Conservation (phyloP, 768 basidiomycete species). For the Chiua virens region DNA sequence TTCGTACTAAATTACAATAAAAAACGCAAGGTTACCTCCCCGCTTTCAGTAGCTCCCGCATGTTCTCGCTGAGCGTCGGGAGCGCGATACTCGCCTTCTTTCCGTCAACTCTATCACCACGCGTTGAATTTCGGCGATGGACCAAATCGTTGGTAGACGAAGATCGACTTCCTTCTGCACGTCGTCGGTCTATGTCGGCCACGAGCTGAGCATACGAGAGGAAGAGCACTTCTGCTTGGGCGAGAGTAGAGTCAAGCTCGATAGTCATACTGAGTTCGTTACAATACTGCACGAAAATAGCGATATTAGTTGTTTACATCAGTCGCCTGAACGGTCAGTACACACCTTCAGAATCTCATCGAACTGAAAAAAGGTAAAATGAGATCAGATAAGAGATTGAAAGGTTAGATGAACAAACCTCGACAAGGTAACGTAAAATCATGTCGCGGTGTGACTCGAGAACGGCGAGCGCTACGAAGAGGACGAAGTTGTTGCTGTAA, state of each 20-base stretch:
- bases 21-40: conserved; percentile 32
- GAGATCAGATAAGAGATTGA: not conserved
- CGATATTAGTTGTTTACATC: conserved; percentile 1
- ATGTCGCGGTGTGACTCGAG: conserved; percentile 95
- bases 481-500: conserved; percentile 83
- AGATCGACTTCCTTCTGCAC: conserved; percentile 45
- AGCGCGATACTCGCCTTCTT: conserved; percentile 36
- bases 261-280: conserved; percentile 96
- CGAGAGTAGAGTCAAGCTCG: conserved; percentile 92
- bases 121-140: conserved; percentile 29
- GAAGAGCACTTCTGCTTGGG: conserved; percentile 96
- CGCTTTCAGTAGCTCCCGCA: conserved; percentile 58
- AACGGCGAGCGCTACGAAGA: conserved; percentile 92
- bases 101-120: conserved; percentile 1
- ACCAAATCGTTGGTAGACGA: conserved; percentile 30
- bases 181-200: conserved; percentile 83
- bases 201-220: conserved; percentile 87
- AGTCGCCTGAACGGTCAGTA: not conserved
- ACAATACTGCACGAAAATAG: conserved; percentile 59
- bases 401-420: conserved; percentile 52
- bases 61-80: conserved; percentile 58
- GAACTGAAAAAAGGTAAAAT: conserved; percentile 49
- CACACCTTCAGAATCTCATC: conserved; percentile 43
- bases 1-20: not conserved
- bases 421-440: conserved; percentile 91